These are phyloP conservation scores for Psophocarpus tetragonolobus DNA, from an alignment of 306 rosid species.

Conservation along the genomic window DNA sequence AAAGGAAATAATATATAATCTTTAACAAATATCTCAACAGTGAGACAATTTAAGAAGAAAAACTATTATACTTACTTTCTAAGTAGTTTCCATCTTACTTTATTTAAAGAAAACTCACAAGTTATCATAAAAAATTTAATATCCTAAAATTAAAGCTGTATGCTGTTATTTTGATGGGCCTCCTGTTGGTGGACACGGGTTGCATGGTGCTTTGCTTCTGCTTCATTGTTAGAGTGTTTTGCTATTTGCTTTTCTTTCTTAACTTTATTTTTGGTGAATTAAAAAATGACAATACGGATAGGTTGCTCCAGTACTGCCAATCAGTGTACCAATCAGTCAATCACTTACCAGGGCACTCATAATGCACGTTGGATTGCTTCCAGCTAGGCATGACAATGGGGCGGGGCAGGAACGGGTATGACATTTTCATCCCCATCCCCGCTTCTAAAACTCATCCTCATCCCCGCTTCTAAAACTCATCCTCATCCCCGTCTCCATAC, in stretches of 20 bases:
- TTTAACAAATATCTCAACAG: constrained; percentile 21
- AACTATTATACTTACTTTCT: not conserved
- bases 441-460: too few species aligned
- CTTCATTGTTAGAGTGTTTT: not conserved
- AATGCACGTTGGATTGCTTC: not conserved
- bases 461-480: too few species aligned
- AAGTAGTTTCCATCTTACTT: not conserved
- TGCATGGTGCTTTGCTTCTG: not conserved
- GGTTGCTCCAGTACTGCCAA: too few species aligned
- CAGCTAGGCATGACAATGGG: too few species aligned
- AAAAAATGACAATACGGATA: not conserved
- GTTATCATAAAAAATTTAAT: not conserved
- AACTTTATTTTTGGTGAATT: not conserved
- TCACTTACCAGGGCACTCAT: not conserved
- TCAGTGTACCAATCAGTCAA: too few species aligned
- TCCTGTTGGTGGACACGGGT: not conserved
- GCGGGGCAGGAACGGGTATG: too few species aligned
- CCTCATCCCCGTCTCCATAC: too few species aligned
- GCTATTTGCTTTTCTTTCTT: not conserved
- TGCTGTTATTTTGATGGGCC: not conserved
- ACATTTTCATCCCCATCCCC: too few species aligned
- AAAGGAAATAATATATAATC: too few species aligned
- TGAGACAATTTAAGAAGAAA: constrained; percentile 9
- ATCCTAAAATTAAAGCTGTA: not conserved
- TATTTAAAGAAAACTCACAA: not conserved